Percentiles rank a stretch among this genome's conserved stretches.
Conservation (phyloP, 1,284 basidiomycete genomes). For the Anthracocystis walkeri region DNA sequence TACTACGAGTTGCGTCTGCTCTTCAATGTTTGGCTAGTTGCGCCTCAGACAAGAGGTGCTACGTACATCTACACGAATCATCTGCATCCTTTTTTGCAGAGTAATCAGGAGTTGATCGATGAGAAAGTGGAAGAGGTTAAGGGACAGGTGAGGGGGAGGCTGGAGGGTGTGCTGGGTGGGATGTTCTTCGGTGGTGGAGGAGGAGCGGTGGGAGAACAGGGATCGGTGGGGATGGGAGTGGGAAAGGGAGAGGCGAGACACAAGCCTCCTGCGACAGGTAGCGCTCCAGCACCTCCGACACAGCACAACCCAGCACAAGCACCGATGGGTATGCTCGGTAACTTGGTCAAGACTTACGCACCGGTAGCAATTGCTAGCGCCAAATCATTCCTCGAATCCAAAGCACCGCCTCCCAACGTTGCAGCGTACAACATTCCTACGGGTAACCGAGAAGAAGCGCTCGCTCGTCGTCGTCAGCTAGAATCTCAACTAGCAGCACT, state of each 20-base stretch:
- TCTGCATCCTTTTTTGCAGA: constrained; percentile 81
- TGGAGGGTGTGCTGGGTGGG: constrained; percentile 21
- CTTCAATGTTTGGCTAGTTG: constrained; percentile 64
- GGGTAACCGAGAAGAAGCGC: constrained; percentile 21
- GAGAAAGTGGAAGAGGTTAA: constrained; percentile 74
- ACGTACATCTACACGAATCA: constrained; percentile 82
- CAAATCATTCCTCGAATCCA: constrained; percentile 26
- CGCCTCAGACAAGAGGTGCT: constrained; percentile 74
- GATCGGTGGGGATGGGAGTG: not conserved
- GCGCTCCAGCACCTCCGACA: constrained; percentile 20
- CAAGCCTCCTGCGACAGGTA: constrained; percentile 14
- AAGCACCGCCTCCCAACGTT: constrained; percentile 23
- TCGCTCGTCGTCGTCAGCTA: constrained; percentile 26
- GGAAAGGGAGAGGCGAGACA: constrained; percentile 26
- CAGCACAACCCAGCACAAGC: constrained; percentile 49
- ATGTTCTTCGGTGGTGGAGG: constrained; percentile 11
- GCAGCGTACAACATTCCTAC: constrained; percentile 26
- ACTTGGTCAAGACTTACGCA: constrained; percentile 38
- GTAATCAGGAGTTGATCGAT: constrained; percentile 84
- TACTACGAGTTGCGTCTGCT: constrained; percentile 60
- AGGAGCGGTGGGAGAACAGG: not conserved
- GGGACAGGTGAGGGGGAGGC: constrained; percentile 1
- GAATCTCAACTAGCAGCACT: constrained; percentile 40
- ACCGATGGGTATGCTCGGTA: constrained; percentile 29
- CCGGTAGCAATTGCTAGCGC: constrained; percentile 41